phyloP scores from a whole-genome alignment of 345 rosid genomes.

The Brassica nigra region DNA sequence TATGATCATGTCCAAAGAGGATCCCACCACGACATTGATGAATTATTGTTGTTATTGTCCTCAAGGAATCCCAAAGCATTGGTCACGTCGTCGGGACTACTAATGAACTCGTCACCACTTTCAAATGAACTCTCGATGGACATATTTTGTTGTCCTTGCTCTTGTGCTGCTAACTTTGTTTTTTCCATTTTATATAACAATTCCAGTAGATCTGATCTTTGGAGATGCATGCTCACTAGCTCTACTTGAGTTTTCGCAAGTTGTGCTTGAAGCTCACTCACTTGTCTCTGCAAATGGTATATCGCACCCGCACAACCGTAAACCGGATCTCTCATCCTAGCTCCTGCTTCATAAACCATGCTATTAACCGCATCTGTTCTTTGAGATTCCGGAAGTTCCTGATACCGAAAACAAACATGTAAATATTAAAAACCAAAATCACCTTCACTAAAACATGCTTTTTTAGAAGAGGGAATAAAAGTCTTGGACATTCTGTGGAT shows the following conservation, averaged over 20 bases:
- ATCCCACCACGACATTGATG: conserved; percentile 50
- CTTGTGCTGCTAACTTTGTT: conserved; percentile 38
- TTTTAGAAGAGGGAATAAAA: neutral
- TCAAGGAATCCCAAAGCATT: conserved; percentile 48
- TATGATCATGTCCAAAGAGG: conserved; percentile 66
- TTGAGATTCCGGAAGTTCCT: conserved; percentile 89
- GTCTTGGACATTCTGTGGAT: conserved; percentile 2
- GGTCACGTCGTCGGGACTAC: conserved; percentile 46
- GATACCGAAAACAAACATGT: neutral
- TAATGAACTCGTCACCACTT: conserved; percentile 44
- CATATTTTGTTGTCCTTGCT: conserved; percentile 40
- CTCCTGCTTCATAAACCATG: conserved; percentile 94
- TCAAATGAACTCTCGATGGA: conserved; percentile 39
- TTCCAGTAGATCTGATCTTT: conserved; percentile 68
- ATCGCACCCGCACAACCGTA: conserved; percentile 93
- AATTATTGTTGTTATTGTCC: conserved; percentile 36
- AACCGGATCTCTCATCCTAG: conserved; percentile 85
- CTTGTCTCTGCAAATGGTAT: conserved; percentile 82
- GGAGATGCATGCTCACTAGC: conserved; percentile 61
- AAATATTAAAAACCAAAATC: neutral
- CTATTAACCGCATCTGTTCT: conserved; percentile 94
- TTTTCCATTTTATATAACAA: conserved; percentile 62
- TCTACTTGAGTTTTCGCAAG: conserved; percentile 81
- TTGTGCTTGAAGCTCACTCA: conserved; percentile 79
- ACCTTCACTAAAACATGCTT: neutral